Evolutionary conservation across 768 basidiomycete genomes (phyloP), one percentile per base, ranked within the genome.

Genomic region (Rubroboletus pulcherrimus): DNA sequence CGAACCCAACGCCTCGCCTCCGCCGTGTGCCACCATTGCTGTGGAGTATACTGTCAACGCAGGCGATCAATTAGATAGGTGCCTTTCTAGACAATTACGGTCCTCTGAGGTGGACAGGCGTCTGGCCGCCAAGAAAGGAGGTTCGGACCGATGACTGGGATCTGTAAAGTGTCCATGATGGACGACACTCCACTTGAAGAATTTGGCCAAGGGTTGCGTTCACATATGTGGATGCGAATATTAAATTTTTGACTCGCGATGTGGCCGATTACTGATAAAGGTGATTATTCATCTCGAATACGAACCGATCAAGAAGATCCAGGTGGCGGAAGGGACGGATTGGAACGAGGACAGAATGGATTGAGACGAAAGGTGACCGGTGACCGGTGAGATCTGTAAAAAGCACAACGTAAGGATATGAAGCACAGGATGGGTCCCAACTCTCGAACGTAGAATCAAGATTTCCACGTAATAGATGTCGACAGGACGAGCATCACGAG

Each of bases 391-490:
- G 33, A 50, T 37, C 53, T 51, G 40, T 26, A 44, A 26, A 29
- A 44, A 37, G 35, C 3, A 8, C 52, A 43, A 56, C 48, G 54
- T 55, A 56, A 56, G 44, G 14, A n/a, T 31, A 46, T 26, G 50
- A 19, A 47, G 44, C 33, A 35, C 40, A 11, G 54, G n/a, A 24
- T 35, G 41, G 10, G 17, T 19, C 2, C 42, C 44, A 51, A 40
- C 30, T 44, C 35, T 50, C 42, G 38, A 44, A 54, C 34, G n/a
- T 43, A 50, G 38, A 40, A 50, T 54, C 49, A 49, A 52, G 48
- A 54, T 49, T 54, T 49, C 31, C 53, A 65, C 58, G 57, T 66
- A 58, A 63, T 54, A 42, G 33, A 19, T 35, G 37, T 55, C 44
- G 54, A 49, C n/a, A 30, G 21, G 39, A 38, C 30, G 40, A 24